Percentiles rank a stretch among this genome's conserved stretches.
These are phyloP conservation scores for Aspergillus calidoustus DNA, from an alignment of 2,329 filamentous ascomycete species.

Conservation along the genomic window DNA sequence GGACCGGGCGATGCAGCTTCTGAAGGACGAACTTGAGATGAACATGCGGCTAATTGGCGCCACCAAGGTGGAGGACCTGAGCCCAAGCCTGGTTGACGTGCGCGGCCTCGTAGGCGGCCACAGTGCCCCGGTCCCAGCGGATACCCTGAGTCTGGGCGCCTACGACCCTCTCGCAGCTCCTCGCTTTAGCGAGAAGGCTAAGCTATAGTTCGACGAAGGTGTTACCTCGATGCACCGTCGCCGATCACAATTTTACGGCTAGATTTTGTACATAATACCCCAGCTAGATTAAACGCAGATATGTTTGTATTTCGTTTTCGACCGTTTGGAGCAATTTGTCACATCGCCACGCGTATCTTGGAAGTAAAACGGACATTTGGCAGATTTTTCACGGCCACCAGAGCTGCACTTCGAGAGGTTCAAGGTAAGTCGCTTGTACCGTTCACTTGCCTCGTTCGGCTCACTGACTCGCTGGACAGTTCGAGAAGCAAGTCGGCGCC, in stretches of 20 bases:
- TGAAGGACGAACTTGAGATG: slow-evolving; percentile 98
- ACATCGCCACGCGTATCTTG: neutral
- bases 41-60: slow-evolving; percentile 94
- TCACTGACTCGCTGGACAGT: neutral
- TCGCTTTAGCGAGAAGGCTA: slow-evolving; percentile 54
- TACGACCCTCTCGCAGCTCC: slow-evolving; percentile 61
- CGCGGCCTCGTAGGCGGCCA: slow-evolving; percentile 67
- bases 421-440: neutral
- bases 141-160: slow-evolving; percentile 62
- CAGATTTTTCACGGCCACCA: neutral
- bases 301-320: neutral
- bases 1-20: slow-evolving; percentile 85
- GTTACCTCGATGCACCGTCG: neutral
- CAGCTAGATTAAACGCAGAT: slow-evolving; percentile 6
- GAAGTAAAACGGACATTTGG: neutral
- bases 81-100: slow-evolving; percentile 78
- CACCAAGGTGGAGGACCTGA: slow-evolving; percentile 73
- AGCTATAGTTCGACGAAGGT: slow-evolving; percentile 35
- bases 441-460: neutral
- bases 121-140: slow-evolving; percentile 61
- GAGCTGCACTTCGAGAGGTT: neutral
- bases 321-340: neutral
- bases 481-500: neutral
- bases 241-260: neutral
- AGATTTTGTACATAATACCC: slow-evolving; percentile 15